Evolutionary conservation across 345 rosid species (phyloP).

Genomic region (Clausena lansium): DNA sequence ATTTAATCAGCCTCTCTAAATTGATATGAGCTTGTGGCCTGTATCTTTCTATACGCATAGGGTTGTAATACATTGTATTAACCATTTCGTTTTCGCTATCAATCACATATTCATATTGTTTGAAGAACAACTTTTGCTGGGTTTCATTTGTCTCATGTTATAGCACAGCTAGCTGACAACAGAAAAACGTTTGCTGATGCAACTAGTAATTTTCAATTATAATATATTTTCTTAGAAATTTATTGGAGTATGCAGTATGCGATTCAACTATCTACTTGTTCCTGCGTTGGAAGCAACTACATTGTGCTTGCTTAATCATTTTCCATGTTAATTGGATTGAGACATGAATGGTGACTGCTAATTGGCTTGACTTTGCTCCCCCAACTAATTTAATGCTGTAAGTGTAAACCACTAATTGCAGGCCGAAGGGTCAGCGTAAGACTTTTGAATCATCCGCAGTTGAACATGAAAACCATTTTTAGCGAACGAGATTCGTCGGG

Average conservation of each 20-base stretch:
- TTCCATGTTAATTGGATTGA: background rate
- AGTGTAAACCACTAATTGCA: background rate
- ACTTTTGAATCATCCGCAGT: background rate
- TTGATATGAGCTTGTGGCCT: background rate
- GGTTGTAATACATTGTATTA: background rate
- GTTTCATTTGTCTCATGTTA: too few relatives aligned
- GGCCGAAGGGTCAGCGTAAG: background rate
- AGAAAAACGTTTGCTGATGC: too few relatives aligned
- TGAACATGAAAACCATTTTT: background rate
- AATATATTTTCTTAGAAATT: too few relatives aligned
- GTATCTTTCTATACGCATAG: background rate
- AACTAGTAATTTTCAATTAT: too few relatives aligned
- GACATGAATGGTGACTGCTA: background rate
- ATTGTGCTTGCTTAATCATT: background rate
- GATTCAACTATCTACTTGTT: background rate
- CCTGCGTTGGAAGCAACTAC: background rate
- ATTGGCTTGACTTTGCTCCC: background rate
- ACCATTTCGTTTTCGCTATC: background rate
- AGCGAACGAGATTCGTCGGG: background rate
- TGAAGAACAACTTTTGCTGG: too few relatives aligned
- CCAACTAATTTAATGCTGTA: too few relatives aligned
- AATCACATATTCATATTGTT: background rate
- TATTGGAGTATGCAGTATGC: background rate
- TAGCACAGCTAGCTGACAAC: too few relatives aligned
- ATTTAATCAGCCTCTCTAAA: background rate